A percentile compares a stretch with the other conserved stretches of the same genome.
Conservation (phyloP, 352 stramenopile species). For the Globisporangium canariense region DNA sequence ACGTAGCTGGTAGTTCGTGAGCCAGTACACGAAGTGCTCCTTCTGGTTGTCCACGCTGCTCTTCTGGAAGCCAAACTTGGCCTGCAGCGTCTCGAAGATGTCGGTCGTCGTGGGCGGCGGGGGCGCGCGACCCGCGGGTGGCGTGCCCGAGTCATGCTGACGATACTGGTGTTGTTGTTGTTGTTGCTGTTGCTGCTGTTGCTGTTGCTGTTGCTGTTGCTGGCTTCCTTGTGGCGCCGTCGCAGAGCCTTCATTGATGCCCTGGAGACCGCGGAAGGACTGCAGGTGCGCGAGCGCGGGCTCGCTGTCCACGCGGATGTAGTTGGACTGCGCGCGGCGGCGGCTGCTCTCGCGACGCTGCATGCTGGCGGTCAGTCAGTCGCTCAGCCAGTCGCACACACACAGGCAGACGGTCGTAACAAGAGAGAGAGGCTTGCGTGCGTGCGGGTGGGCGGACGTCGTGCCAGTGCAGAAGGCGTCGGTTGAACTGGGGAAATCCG, state of each 20-base stretch:
- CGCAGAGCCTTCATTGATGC: background rate
- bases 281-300: slow-evolving; percentile 53
- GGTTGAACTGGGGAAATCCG: slow-evolving; percentile 13
- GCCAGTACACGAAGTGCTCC: slow-evolving; percentile 81
- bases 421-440: background rate
- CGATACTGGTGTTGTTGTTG: slow-evolving; percentile 10
- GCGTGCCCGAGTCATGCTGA: slow-evolving; percentile 4
- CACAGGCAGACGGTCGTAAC: background rate
- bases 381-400: background rate
- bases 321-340: slow-evolving; percentile 59
- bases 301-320: slow-evolving; percentile 69
- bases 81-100: slow-evolving; percentile 73
- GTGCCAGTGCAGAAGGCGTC: background rate
- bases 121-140: slow-evolving; percentile 9
- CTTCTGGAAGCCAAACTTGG: slow-evolving; percentile 79
- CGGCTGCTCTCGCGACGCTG: slow-evolving; percentile 19
- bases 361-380: slow-evolving; percentile 1
- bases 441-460: background rate
- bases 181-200: too few relatives aligned
- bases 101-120: slow-evolving; percentile 27
- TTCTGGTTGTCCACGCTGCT: slow-evolving; percentile 81
- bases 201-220: background rate
- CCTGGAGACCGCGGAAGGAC: slow-evolving; percentile 43
- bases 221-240: background rate
- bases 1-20: slow-evolving; percentile 82